These are phyloP conservation scores for Paraphoma sp. DNA, from an alignment of 2,329 filamentous ascomycete genomes.

Conservation along the genomic window DNA sequence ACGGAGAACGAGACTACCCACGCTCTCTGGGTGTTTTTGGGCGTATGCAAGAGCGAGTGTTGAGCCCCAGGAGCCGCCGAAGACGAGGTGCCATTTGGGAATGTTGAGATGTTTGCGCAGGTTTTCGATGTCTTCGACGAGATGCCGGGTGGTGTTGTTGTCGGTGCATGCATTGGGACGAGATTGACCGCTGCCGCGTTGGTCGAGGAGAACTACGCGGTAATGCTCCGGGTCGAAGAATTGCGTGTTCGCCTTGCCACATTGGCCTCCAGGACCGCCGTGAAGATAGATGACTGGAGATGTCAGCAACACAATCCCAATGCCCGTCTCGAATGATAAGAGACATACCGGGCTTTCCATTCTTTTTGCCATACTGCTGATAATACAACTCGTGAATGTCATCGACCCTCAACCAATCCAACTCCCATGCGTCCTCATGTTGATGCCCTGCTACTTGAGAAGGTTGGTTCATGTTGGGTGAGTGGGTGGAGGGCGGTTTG, in stretches of 20 bases:
- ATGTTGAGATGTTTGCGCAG: constrained; percentile 52
- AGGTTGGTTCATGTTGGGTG: constrained; percentile 16
- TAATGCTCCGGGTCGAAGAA: constrained; percentile 56
- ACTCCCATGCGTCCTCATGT: constrained; percentile 45
- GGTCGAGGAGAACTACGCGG: constrained; percentile 56
- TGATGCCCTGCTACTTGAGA: constrained; percentile 31
- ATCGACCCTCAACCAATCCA: constrained; percentile 40
- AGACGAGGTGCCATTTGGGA: constrained; percentile 54
- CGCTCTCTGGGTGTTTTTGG: constrained; percentile 49
- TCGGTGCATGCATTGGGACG: constrained; percentile 49
- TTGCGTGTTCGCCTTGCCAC: constrained; percentile 42
- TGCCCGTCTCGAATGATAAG: background rate
- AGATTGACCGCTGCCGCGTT: constrained; percentile 55
- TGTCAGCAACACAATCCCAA: background rate
- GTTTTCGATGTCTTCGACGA: constrained; percentile 55
- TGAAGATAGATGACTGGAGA: constrained; percentile 50
- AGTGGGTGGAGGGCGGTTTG: background rate
- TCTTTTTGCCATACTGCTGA: constrained; percentile 47
- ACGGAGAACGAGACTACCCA: constrained; percentile 50
- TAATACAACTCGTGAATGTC: constrained; percentile 47
- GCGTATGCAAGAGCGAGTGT: constrained; percentile 55
- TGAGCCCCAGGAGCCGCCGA: constrained; percentile 58
- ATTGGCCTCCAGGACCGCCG: constrained; percentile 53
- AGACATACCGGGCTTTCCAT: constrained; percentile 47
- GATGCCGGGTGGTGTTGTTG: constrained; percentile 55